A percentile compares a stretch with the other conserved stretches of the same genome.
These are phyloP conservation scores for Fusarium nanum DNA, from an alignment of 2,329 filamentous ascomycete species.

Conservation along the genomic window DNA sequence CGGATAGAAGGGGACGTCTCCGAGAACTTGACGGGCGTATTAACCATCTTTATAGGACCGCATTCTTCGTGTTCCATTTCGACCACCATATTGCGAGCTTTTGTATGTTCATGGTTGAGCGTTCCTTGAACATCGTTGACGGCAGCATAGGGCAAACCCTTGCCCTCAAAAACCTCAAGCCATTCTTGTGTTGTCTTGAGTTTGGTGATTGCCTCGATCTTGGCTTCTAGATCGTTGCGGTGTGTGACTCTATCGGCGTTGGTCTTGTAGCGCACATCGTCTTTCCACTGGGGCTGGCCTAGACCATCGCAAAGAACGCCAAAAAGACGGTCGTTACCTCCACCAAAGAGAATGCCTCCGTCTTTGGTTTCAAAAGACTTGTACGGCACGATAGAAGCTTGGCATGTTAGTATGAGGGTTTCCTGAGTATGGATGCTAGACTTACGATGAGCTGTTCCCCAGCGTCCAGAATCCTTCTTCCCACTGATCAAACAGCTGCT, in stretches of 20 bases:
- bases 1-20: slow-evolving; percentile 81
- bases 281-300: slow-evolving; percentile 68
- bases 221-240: slow-evolving; percentile 78
- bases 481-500: slow-evolving; percentile 91
- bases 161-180: slow-evolving; percentile 88
- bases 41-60: slow-evolving; percentile 88
- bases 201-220: slow-evolving; percentile 80
- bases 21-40: slow-evolving; percentile 94
- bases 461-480: slow-evolving; percentile 86
- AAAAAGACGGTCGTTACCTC: slow-evolving; percentile 78
- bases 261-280: slow-evolving; percentile 67
- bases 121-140: slow-evolving; percentile 93
- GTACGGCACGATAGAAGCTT: slow-evolving; percentile 97
- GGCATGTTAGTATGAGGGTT: not conserved
- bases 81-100: slow-evolving; percentile 88
- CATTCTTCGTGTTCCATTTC: slow-evolving; percentile 86
- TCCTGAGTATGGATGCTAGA: slow-evolving; percentile 11
- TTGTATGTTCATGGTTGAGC: slow-evolving; percentile 85
- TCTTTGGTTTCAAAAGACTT: slow-evolving; percentile 82
- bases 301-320: slow-evolving; percentile 71
- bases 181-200: slow-evolving; percentile 88
- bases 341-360: slow-evolving; percentile 76
- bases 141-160: slow-evolving; percentile 90
- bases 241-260: slow-evolving; percentile 75
- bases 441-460: slow-evolving; percentile 95